phyloP scores from a whole-genome alignment of 2,329 filamentous ascomycete genomes.

The Fusarium irregulare region DNA sequence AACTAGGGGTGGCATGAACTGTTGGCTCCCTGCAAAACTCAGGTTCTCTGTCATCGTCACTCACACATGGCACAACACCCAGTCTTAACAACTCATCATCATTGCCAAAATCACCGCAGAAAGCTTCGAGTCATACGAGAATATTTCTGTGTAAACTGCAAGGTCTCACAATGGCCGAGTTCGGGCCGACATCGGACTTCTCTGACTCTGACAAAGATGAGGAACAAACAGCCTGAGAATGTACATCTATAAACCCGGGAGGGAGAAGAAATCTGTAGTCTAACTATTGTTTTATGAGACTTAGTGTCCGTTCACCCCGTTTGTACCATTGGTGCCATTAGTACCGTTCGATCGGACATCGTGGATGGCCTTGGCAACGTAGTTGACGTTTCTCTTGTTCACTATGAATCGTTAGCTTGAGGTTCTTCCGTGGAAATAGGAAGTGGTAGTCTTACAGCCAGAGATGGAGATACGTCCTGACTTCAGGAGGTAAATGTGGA shows the following conservation, averaged over 20 bases:
- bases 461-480: slow-evolving; percentile 38
- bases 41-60: not conserved
- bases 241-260: slow-evolving; percentile 6
- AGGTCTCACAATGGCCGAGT: not conserved
- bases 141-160: not conserved
- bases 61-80: not conserved
- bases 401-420: slow-evolving; percentile 65
- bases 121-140: not conserved
- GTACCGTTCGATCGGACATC: slow-evolving; percentile 62
- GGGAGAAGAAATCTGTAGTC: not conserved
- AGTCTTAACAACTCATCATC: not conserved
- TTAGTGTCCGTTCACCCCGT: slow-evolving; percentile 19
- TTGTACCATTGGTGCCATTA: slow-evolving; percentile 10
- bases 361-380: slow-evolving; percentile 89
- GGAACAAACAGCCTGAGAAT: not conserved
- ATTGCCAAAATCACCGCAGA: not conserved
- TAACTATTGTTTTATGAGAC: not conserved
- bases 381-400: slow-evolving; percentile 76
- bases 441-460: too few species aligned
- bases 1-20: not conserved
- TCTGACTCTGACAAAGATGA: not conserved
- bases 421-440: too few species aligned
- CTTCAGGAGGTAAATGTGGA: slow-evolving; percentile 77
- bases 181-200: slow-evolving; percentile 24
- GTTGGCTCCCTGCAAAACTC: not conserved